phyloP scores from a whole-genome alignment of 192 early-diverging fungal genomes.

The Spizellomyces sp. region DNA sequence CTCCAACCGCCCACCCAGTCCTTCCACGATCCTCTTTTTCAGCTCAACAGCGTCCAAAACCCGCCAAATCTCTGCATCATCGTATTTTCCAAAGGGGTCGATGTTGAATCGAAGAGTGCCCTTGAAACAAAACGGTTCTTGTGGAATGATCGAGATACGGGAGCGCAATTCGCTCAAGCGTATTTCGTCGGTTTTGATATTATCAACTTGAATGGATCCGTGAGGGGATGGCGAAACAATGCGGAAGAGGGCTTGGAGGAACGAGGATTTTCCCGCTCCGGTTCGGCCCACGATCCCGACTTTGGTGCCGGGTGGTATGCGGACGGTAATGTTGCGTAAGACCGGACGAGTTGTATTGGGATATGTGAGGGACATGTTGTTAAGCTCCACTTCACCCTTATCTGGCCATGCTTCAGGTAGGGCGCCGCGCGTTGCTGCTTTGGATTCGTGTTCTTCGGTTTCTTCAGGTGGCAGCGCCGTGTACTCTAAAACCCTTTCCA shows the following conservation, averaged over 20 bases:
- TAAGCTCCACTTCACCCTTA: slow-evolving; percentile 59
- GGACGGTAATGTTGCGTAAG: slow-evolving; percentile 59
- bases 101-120: slow-evolving; percentile 77
- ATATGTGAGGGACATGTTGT: slow-evolving; percentile 59
- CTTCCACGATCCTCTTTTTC: slow-evolving; percentile 14
- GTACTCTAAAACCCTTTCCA: slow-evolving; percentile 71
- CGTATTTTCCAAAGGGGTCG: slow-evolving; percentile 64
- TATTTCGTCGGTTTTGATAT: slow-evolving; percentile 59
- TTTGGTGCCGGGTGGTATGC: slow-evolving; percentile 68
- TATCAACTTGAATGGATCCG: slow-evolving; percentile 68
- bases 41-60: slow-evolving; percentile 65
- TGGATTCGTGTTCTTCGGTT: neutral
- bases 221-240: slow-evolving; percentile 62
- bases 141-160: slow-evolving; percentile 61
- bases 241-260: slow-evolving; percentile 73
- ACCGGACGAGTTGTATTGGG: slow-evolving; percentile 48
- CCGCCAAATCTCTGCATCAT: slow-evolving; percentile 71
- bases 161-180: slow-evolving; percentile 59
- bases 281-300: slow-evolving; percentile 87
- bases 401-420: slow-evolving; percentile 61
- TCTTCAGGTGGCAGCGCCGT: slow-evolving; percentile 31
- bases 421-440: neutral
- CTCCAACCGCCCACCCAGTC: slow-evolving; percentile 57
- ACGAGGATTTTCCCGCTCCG: slow-evolving; percentile 74
- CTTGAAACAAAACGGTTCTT: slow-evolving; percentile 66